These are phyloP conservation scores for Collybia nuda DNA, from an alignment of 768 basidiomycete species.

Conservation along the genomic window DNA sequence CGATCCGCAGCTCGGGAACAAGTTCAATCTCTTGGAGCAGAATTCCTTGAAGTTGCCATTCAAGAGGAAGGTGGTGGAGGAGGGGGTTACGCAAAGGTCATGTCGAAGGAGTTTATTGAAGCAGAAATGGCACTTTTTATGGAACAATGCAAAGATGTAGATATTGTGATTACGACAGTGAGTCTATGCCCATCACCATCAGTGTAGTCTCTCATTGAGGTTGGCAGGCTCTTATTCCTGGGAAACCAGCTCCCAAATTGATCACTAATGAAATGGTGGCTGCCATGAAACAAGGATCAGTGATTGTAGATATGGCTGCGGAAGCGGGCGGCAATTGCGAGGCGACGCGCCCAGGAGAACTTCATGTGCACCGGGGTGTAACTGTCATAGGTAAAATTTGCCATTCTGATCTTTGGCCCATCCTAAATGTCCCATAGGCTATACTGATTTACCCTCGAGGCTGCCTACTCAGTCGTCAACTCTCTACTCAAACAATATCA, in stretches of 20 bases:
- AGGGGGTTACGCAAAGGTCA: conserved; percentile 88
- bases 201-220: no score
- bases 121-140: conserved; percentile 89
- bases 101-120: conserved; percentile 88
- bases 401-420: conserved; percentile 1
- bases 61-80: conserved; percentile 80
- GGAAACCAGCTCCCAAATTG: conserved; percentile 82
- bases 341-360: conserved; percentile 76
- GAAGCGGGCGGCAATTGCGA: conserved; percentile 92
- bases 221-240: conserved; percentile 75
- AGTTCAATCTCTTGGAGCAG: conserved; percentile 86
- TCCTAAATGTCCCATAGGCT: conserved; percentile 42
- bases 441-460: conserved; percentile 84
- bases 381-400: conserved; percentile 69
- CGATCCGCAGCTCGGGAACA: conserved; percentile 85
- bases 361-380: conserved; percentile 70
- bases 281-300: conserved; percentile 91
- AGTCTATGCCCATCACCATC: conserved; percentile 12
- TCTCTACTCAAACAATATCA: conserved; percentile 88
- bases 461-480: conserved; percentile 89
- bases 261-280: conserved; percentile 85
- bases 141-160: conserved; percentile 87
- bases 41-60: conserved; percentile 81
- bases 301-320: conserved; percentile 84
- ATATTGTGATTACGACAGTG: conserved; percentile 86